phyloP scores from a whole-genome alignment of 371 early-diverging fungal genomes.

The Chytridium lagenaria region DNA sequence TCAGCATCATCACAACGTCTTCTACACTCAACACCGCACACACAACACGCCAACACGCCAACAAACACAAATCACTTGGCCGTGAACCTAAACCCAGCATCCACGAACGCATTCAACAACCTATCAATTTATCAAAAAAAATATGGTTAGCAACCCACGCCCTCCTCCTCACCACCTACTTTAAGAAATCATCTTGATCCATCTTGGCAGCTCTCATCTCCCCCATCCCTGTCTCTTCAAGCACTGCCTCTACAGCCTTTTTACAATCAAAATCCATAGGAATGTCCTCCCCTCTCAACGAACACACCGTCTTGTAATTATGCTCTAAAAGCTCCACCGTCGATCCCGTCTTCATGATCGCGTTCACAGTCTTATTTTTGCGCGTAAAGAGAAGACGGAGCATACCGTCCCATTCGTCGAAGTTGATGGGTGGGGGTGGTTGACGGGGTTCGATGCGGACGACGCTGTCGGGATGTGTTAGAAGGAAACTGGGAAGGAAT shows the following conservation, averaged over 20 bases:
- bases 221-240: conserved; percentile 70
- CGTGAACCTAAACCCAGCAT: conserved; percentile 59
- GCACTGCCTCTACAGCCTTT: conserved; percentile 69
- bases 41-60: not conserved
- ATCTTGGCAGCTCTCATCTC: conserved; percentile 90
- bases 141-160: no score
- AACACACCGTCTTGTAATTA: conserved; percentile 92
- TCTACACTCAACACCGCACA: not conserved
- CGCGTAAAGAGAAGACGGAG: conserved; percentile 94
- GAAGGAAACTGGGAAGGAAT: no score
- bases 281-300: conserved; percentile 80
- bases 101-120: conserved; percentile 55
- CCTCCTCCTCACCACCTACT: conserved; percentile 39
- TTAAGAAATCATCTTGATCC: conserved; percentile 90
- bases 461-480: no score
- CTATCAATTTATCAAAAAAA: conserved; percentile 23
- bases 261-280: conserved; percentile 87
- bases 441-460: conserved; percentile 94
- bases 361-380: conserved; percentile 96
- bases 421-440: conserved; percentile 93
- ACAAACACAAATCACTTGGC: conserved; percentile 35
- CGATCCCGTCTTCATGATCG: conserved; percentile 89
- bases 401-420: conserved; percentile 98
- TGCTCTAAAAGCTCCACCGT: conserved; percentile 88
- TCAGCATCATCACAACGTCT: not conserved